These are phyloP conservation scores for Trichoderma koningiopsis DNA, from an alignment of 2,329 filamentous ascomycete species.

Conservation along the genomic window DNA sequence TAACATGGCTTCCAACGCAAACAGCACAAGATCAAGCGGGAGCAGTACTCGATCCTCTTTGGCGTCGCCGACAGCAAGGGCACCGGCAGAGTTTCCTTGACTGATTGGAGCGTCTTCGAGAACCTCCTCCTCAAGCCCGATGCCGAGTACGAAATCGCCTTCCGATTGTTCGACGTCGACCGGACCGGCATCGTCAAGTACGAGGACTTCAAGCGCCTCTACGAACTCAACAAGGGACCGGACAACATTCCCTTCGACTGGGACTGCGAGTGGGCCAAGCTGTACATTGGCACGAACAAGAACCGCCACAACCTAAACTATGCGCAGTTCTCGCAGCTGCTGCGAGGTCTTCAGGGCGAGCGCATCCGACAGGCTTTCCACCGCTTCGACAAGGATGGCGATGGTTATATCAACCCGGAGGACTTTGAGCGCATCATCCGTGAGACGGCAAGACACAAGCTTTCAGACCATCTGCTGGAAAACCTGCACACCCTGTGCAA, in stretches of 20 bases:
- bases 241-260: constrained; percentile 92
- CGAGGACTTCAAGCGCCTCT: constrained; percentile 81
- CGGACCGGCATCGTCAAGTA: constrained; percentile 85
- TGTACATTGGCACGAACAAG: constrained; percentile 89
- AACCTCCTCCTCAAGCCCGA: constrained; percentile 92
- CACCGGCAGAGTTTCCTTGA: constrained; percentile 71
- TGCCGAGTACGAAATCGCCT: constrained; percentile 98
- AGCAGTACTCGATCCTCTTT: constrained; percentile 95
- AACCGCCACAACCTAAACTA: constrained; percentile 92
- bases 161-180: constrained; percentile 90
- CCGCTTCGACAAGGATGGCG: constrained; percentile 83
- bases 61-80: constrained; percentile 80
- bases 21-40: constrained; percentile 95
- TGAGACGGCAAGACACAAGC: constrained; percentile 91
- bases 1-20: constrained; percentile 1
- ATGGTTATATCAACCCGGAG: constrained; percentile 93
- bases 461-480: constrained; percentile 91
- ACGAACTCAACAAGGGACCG: constrained; percentile 84
- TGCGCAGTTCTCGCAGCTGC: constrained; percentile 96
- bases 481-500: constrained; percentile 94
- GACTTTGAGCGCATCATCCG: constrained; percentile 97
- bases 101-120: constrained; percentile 92
- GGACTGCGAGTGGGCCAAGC: constrained; percentile 93
- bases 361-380: constrained; percentile 94
- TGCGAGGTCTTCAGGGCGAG: constrained; percentile 93